These are phyloP conservation scores for Odontarrhena argentea DNA, from an alignment of 345 rosid genomes.

Conservation along the genomic window DNA sequence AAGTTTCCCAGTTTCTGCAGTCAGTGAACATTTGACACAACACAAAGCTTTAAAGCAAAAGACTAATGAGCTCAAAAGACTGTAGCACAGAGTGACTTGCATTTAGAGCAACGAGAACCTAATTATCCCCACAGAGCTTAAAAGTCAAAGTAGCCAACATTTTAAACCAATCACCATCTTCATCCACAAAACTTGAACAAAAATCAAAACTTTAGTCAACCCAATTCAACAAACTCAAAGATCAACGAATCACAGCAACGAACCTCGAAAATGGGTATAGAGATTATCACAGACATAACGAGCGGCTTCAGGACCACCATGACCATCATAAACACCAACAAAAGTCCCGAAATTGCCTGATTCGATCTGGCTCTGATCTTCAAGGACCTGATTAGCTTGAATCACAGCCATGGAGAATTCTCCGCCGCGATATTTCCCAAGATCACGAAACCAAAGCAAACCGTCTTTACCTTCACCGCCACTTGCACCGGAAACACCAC, in stretches of 20 bases:
- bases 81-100: slow-evolving; percentile 25
- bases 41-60: background rate
- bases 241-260: slow-evolving; percentile 25
- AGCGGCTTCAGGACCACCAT: slow-evolving; percentile 91
- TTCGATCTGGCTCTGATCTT: slow-evolving; percentile 91
- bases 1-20: background rate
- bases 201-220: slow-evolving; percentile 15
- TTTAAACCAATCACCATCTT: slow-evolving; percentile 36
- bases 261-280: slow-evolving; percentile 78
- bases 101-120: slow-evolving; percentile 14
- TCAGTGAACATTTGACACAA: background rate
- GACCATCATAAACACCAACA: slow-evolving; percentile 91
- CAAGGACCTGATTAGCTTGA: slow-evolving; percentile 85
- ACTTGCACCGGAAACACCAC: slow-evolving; percentile 28
- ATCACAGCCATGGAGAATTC: slow-evolving; percentile 92
- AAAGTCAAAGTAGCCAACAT: slow-evolving; percentile 37
- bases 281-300: slow-evolving; percentile 81
- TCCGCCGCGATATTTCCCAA: slow-evolving; percentile 65
- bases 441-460: slow-evolving; percentile 75
- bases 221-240: background rate
- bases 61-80: slow-evolving; percentile 18
- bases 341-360: slow-evolving; percentile 90
- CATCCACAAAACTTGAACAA: slow-evolving; percentile 18
- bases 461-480: slow-evolving; percentile 74
- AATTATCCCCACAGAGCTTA: slow-evolving; percentile 20